phyloP scores from a whole-genome alignment of 2,329 filamentous ascomycete species.

The Claviceps maximensis region DNA sequence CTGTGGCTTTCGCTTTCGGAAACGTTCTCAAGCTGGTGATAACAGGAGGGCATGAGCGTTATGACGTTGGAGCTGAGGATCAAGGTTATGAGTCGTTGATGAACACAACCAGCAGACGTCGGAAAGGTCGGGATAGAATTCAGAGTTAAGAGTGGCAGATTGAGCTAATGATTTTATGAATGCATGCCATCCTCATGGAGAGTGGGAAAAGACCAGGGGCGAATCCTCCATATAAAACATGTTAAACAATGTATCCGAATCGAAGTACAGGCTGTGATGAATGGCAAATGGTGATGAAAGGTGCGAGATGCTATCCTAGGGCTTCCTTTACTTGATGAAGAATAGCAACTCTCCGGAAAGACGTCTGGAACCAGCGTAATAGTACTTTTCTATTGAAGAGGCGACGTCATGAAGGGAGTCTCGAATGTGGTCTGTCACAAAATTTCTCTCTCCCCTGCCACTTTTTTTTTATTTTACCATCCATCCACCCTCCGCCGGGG shows the following conservation, averaged over 20 bases:
- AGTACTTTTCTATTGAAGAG: no score
- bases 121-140: conserved; percentile 17
- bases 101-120: conserved; percentile 26
- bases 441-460: no score
- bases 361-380: no score
- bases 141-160: conserved; percentile 8
- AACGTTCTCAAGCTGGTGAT: conserved; percentile 60
- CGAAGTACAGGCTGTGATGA: no score
- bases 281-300: no score
- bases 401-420: no score
- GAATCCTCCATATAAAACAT: neutral
- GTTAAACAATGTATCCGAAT: neutral
- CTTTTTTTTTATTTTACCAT: no score
- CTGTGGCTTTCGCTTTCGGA: conserved; percentile 57
- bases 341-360: no score
- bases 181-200: neutral
- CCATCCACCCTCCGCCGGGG: no score
- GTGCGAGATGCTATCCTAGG: no score
- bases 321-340: no score
- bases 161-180: neutral
- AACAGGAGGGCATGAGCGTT: conserved; percentile 48
- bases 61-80: conserved; percentile 30
- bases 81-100: conserved; percentile 17
- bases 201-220: neutral
- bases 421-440: no score